phyloP scores from a whole-genome alignment of 169 alveolate species.

The Neospora caninum region DNA sequence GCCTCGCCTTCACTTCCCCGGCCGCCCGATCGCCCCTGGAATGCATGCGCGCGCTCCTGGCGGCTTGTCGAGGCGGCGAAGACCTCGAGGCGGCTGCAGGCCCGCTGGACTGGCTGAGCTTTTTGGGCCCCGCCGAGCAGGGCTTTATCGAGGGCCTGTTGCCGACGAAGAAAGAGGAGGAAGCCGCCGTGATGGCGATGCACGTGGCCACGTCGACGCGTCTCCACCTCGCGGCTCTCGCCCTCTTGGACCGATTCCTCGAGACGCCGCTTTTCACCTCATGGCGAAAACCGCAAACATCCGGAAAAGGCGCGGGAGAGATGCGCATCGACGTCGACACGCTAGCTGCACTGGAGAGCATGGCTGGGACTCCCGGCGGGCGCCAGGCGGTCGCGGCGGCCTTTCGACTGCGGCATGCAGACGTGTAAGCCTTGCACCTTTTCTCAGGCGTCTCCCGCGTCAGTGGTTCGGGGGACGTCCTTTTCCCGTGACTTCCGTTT shows the following conservation, averaged over 20 bases:
- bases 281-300: neutral
- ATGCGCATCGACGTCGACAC: neutral
- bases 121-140: neutral
- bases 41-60: neutral
- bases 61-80: neutral
- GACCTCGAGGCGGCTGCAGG: neutral
- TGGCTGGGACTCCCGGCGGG: neutral
- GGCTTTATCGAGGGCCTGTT: neutral
- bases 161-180: constrained; percentile 21
- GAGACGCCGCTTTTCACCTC: neutral
- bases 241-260: neutral
- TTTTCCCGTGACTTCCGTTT: too few species aligned
- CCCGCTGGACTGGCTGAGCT: neutral
- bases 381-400: constrained; percentile 27
- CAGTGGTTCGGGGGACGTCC: too few species aligned
- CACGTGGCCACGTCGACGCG: neutral
- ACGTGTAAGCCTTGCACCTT: neutral
- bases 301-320: neutral
- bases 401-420: neutral
- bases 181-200: neutral
- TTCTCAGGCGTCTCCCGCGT: too few species aligned
- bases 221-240: neutral
- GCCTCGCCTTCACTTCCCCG: too few species aligned
- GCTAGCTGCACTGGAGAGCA: neutral
- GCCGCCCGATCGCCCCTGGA: too few species aligned